A percentile compares a stretch with the other conserved stretches of the same genome.
These are phyloP conservation scores for Suillus bovinus DNA, from an alignment of 768 basidiomycete genomes.

Conservation along the genomic window DNA sequence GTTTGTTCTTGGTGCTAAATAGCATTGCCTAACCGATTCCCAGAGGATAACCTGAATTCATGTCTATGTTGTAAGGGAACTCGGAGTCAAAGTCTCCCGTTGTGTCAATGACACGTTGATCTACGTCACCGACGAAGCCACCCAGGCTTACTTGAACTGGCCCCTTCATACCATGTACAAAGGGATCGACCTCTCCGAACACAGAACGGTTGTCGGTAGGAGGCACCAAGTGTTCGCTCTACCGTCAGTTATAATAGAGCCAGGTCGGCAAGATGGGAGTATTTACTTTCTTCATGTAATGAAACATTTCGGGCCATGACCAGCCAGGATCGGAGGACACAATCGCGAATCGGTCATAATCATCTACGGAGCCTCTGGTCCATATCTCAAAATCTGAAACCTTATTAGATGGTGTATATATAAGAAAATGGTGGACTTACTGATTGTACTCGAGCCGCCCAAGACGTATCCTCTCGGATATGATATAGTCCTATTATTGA, in stretches of 20 bases:
- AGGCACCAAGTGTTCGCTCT: neutral
- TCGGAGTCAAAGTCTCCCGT: neutral
- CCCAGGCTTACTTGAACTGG: neutral
- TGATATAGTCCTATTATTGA: neutral
- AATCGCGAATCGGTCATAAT: neutral
- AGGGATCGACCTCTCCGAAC: neutral
- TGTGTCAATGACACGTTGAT: neutral
- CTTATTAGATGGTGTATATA: neutral
- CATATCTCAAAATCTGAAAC: neutral
- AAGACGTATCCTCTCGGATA: neutral
- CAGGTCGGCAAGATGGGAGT: neutral
- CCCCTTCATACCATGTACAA: neutral
- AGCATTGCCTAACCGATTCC: neutral
- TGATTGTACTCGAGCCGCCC: neutral
- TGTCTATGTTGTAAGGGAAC: neutral
- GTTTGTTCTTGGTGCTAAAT: neutral
- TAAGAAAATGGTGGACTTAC: neutral
- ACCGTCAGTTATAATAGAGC: neutral
- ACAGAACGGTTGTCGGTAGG: neutral
- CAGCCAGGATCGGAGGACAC: neutral
- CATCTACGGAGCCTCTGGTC: neutral
- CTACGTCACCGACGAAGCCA: neutral
- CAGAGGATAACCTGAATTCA: neutral
- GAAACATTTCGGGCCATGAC: neutral
- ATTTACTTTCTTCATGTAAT: neutral